Conservation (phyloP, 805 yeast genomes). For the Metschnikowia kunwiensis region DNA sequence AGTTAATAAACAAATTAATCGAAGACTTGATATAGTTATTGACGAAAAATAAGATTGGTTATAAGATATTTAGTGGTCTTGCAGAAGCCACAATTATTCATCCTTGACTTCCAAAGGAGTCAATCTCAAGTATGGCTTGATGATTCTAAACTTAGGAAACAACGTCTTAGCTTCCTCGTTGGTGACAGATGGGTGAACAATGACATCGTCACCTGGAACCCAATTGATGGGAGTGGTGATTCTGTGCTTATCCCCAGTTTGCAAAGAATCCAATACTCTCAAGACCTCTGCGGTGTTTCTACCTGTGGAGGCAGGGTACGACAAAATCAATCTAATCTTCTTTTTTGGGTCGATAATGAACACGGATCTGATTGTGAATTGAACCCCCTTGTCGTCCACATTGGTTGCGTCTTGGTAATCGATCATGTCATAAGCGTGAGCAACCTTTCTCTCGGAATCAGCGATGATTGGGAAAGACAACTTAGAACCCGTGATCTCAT, state of each 20-base stretch:
- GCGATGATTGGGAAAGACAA: constrained; percentile 90
- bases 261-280: constrained; percentile 86
- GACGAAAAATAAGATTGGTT: too few relatives aligned
- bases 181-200: constrained; percentile 81
- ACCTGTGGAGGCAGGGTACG: constrained; percentile 93
- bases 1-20: too few relatives aligned
- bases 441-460: constrained; percentile 80
- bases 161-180: constrained; percentile 68
- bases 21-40: too few relatives aligned
- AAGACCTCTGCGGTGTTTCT: constrained; percentile 91
- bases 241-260: constrained; percentile 77
- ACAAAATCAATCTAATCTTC: constrained; percentile 80
- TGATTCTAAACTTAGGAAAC: constrained; percentile 80
- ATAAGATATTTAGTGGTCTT: too few relatives aligned
- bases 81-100: too few relatives aligned
- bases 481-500: constrained; percentile 74
- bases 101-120: constrained; percentile 41
- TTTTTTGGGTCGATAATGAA: constrained; percentile 87
- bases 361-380: constrained; percentile 88
- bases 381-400: constrained; percentile 62
- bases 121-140: constrained; percentile 86
- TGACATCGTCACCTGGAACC: constrained; percentile 86
- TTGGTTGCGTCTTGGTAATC: constrained; percentile 80
- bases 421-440: constrained; percentile 82
- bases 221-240: constrained; percentile 92